Evolutionary conservation across 306 rosid genomes (phyloP).

Genomic region (Malus asiatica): DNA sequence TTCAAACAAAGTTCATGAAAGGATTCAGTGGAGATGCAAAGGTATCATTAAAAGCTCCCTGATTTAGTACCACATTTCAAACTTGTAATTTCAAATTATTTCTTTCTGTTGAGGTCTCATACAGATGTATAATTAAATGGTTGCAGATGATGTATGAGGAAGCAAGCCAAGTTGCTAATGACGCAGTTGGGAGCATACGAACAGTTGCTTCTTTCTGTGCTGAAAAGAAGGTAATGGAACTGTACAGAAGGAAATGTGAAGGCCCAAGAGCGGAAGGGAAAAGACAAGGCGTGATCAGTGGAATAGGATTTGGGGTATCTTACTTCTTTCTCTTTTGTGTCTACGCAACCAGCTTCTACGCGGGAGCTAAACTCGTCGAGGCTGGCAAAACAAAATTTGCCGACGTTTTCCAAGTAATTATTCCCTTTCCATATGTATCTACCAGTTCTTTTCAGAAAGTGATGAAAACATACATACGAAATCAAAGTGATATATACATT

Average conservation of each 20-base stretch:
- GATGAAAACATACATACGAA: too few relatives aligned
- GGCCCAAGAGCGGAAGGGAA: conserved; percentile 69
- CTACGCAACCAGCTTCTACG: conserved; percentile 75
- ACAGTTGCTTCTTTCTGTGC: conserved; percentile 86
- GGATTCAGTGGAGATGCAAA: conserved; percentile 80
- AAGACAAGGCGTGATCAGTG: conserved; percentile 70
- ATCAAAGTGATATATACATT: neutral
- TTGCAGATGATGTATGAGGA: conserved; percentile 78
- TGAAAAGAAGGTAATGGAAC: conserved; percentile 83
- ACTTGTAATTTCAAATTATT: neutral
- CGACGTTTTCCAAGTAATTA: conserved; percentile 54
- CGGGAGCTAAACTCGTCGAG: conserved; percentile 60
- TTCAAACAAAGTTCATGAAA: conserved; percentile 69
- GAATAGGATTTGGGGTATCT: conserved; percentile 71
- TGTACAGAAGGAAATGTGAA: conserved; percentile 67
- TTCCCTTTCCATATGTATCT: neutral
- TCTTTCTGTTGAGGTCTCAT: neutral
- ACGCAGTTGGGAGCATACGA: conserved; percentile 89
- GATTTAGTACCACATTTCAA: neutral
- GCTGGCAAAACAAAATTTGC: conserved; percentile 46
- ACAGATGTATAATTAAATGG: conserved; percentile 6
- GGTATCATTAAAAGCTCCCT: conserved; percentile 27
- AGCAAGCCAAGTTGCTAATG: conserved; percentile 86
- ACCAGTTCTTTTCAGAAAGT: neutral
- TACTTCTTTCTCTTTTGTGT: conserved; percentile 55